Conservation (phyloP, 139 green algal genomes). For the Chlamydomonas sp. region DNA sequence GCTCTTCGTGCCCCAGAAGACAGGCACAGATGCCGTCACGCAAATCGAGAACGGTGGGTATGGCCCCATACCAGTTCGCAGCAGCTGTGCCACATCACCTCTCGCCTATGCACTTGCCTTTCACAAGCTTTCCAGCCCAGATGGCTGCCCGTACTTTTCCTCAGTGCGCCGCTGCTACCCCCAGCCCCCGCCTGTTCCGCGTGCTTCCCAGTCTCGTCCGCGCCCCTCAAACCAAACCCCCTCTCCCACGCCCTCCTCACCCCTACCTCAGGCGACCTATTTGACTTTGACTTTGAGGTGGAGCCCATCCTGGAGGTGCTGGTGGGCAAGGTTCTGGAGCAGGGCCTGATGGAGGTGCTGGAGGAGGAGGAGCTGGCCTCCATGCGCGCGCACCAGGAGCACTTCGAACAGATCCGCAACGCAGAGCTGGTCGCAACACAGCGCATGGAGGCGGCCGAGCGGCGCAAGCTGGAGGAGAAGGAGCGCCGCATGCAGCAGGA, state of each 20-base stretch:
- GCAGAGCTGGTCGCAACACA: constrained; percentile 86
- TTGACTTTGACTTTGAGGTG: constrained; percentile 95
- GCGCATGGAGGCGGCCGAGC: constrained; percentile 87
- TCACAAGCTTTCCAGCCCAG: background rate
- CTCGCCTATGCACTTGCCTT: background rate
- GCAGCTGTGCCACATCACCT: background rate
- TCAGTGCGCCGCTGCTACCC: background rate
- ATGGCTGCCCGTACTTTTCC: background rate
- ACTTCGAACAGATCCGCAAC: constrained; percentile 84
- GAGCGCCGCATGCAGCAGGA: constrained; percentile 78
- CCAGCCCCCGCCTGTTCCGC: background rate
- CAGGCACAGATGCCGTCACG: constrained; percentile 79
- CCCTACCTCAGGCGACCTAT: constrained; percentile 76
- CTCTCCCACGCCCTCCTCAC: background rate
- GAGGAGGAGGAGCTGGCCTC: constrained; percentile 90
- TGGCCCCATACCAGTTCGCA: background rate
- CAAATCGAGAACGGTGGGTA: constrained; percentile 81
- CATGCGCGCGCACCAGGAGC: constrained; percentile 83
- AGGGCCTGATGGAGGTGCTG: constrained; percentile 90
- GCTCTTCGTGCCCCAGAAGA: constrained; percentile 84
- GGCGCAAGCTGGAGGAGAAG: constrained; percentile 86
- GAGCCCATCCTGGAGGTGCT: constrained; percentile 89
- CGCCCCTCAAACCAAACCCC: too few species aligned
- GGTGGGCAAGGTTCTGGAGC: constrained; percentile 90
- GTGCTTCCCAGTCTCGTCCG: background rate